Percentiles rank a stretch among this genome's conserved stretches.
phyloP scores from a whole-genome alignment of 345 rosid species.

The Rhizophora mangle region DNA sequence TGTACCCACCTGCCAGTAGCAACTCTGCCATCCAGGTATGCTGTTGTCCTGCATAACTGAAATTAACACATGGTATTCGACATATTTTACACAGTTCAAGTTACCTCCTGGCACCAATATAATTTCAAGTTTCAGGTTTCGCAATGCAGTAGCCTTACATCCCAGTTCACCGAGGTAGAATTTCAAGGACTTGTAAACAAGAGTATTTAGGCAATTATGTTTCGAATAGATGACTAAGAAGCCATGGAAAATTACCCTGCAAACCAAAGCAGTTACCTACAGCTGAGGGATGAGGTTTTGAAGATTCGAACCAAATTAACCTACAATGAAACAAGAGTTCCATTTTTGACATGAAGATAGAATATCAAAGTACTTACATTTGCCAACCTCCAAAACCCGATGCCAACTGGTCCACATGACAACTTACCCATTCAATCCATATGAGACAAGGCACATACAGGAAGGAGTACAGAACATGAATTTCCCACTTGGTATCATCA shows the following conservation, averaged over 20 bases:
- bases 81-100: conserved; percentile 9
- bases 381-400: not conserved
- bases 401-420: not conserved
- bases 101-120: conserved; percentile 30
- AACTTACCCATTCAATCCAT: not conserved
- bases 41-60: conserved; percentile 29
- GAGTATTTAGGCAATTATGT: conserved; percentile 6
- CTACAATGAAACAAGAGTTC: conserved; percentile 20
- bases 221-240: conserved; percentile 16
- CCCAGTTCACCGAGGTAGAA: conserved; percentile 27
- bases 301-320: conserved; percentile 24
- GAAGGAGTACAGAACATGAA: not conserved
- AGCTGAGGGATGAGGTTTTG: conserved; percentile 17
- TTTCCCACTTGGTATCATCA: conserved; percentile 4
- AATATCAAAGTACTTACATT: not conserved
- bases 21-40: conserved; percentile 14
- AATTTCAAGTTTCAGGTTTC: conserved; percentile 15
- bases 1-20: conserved; percentile 3
- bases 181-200: conserved; percentile 11
- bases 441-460: not conserved
- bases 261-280: conserved; percentile 33
- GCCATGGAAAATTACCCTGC: conserved; percentile 15
- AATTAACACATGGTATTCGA: conserved; percentile 17
- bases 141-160: conserved; percentile 10
- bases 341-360: conserved; percentile 15